Conservation (phyloP, 768 basidiomycete genomes). For the Boletus tylopilopsis region DNA sequence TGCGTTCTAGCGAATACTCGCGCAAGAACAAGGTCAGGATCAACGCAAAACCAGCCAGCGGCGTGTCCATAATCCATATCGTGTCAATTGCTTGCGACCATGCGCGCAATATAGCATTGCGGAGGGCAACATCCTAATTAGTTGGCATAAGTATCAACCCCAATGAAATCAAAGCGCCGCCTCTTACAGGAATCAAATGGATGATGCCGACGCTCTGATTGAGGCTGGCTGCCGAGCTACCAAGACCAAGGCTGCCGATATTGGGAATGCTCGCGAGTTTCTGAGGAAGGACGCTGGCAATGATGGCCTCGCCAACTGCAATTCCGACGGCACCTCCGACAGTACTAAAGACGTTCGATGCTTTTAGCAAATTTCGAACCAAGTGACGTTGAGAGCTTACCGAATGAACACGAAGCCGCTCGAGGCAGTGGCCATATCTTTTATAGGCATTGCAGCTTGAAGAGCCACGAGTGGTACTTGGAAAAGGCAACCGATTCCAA, state of each 20-base stretch:
- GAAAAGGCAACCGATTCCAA: constrained; percentile 66
- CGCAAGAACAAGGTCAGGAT: constrained; percentile 52
- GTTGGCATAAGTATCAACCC: neutral
- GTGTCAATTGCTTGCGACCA: constrained; percentile 60
- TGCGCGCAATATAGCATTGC: constrained; percentile 52
- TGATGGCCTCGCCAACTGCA: constrained; percentile 69
- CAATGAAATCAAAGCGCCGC: neutral
- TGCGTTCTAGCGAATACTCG: constrained; percentile 56
- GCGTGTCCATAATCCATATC: constrained; percentile 66
- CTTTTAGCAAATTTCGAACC: neutral
- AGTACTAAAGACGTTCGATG: constrained; percentile 38
- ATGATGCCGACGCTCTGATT: constrained; percentile 45
- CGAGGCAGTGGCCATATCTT: constrained; percentile 83
- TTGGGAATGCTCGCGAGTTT: constrained; percentile 34
- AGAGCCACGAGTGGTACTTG: constrained; percentile 66
- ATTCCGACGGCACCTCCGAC: constrained; percentile 78
- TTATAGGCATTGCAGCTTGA: constrained; percentile 84
- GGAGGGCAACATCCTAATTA: constrained; percentile 45
- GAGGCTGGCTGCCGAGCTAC: constrained; percentile 41
- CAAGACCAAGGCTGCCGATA: constrained; percentile 22
- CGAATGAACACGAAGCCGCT: constrained; percentile 67
- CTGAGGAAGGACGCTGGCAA: constrained; percentile 46
- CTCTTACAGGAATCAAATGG: constrained; percentile 27
- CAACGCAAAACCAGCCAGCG: constrained; percentile 51
- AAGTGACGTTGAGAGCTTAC: constrained; percentile 28